phyloP scores from a whole-genome alignment of 257 asterid genomes.

The Nicotiana tabacum region DNA sequence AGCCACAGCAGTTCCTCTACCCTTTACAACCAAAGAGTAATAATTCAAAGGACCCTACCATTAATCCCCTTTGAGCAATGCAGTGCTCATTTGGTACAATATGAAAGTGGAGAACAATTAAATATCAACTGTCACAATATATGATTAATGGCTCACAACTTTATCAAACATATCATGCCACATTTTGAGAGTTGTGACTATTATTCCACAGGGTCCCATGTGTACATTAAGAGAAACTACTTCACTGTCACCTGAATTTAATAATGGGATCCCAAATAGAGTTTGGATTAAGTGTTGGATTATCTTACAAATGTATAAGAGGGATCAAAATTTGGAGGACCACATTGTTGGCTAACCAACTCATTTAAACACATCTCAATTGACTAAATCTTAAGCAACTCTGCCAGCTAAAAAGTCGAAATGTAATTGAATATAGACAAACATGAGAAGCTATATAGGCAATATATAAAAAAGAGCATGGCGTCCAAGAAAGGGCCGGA shows the following conservation, averaged over 20 bases:
- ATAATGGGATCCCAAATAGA: neutral
- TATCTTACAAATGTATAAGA: neutral
- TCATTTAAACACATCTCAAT: slow-evolving; percentile 4
- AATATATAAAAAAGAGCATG: no score
- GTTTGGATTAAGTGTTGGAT: neutral
- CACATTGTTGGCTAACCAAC: slow-evolving; percentile 5
- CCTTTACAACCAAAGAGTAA: slow-evolving; percentile 10
- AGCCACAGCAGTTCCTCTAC: neutral
- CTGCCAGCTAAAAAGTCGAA: slow-evolving; percentile 6
- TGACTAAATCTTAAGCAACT: slow-evolving; percentile 6
- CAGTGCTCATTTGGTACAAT: neutral
- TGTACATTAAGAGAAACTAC: neutral
- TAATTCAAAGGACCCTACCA: slow-evolving; percentile 7
- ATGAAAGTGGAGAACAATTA: slow-evolving; percentile 6
- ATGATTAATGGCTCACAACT: neutral
- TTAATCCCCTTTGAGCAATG: neutral
- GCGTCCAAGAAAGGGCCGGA: no score
- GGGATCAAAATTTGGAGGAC: neutral
- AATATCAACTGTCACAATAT: neutral
- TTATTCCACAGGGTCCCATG: neutral
- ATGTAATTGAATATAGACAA: neutral
- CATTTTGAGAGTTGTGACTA: neutral
- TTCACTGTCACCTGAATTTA: neutral
- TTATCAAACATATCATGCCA: neutral
- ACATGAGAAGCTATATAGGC: neutral